Percentiles rank a stretch among this genome's conserved stretches.
Evolutionary conservation across 805 yeast genomes (phyloP).

Genomic region (Naumovozyma baii): DNA sequence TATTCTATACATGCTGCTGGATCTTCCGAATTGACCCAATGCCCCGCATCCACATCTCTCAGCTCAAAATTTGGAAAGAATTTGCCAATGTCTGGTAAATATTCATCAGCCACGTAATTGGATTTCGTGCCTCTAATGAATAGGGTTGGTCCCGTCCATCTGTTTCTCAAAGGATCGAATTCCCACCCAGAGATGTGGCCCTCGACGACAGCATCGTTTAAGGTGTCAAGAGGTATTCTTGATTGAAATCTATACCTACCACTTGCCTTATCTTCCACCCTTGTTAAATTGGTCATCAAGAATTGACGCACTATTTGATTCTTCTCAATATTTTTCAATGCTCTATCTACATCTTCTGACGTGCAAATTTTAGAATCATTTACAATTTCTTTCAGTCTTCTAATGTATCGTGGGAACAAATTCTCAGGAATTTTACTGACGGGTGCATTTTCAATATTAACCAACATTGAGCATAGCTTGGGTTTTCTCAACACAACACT

Average conservation of each 20-base stretch:
- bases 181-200: constrained; percentile 73
- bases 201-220: constrained; percentile 54
- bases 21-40: constrained; percentile 85
- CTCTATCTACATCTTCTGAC: constrained; percentile 58
- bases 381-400: constrained; percentile 49
- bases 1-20: constrained; percentile 63
- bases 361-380: constrained; percentile 35
- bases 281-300: constrained; percentile 39
- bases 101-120: constrained; percentile 73
- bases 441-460: constrained; percentile 88
- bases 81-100: constrained; percentile 57
- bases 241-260: constrained; percentile 25
- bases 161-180: constrained; percentile 41
- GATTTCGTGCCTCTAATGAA: constrained; percentile 75
- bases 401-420: constrained; percentile 58
- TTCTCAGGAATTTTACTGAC: constrained; percentile 49
- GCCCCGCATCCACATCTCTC: constrained; percentile 74
- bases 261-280: constrained; percentile 20
- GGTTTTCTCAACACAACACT: constrained; percentile 66
- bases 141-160: constrained; percentile 64
- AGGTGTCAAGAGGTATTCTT: constrained; percentile 57
- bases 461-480: constrained; percentile 46
- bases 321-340: constrained; percentile 53
- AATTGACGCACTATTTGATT: constrained; percentile 61
- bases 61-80: constrained; percentile 73